phyloP scores from a whole-genome alignment of 1,284 basidiomycete genomes.

The Naganishia albida region DNA sequence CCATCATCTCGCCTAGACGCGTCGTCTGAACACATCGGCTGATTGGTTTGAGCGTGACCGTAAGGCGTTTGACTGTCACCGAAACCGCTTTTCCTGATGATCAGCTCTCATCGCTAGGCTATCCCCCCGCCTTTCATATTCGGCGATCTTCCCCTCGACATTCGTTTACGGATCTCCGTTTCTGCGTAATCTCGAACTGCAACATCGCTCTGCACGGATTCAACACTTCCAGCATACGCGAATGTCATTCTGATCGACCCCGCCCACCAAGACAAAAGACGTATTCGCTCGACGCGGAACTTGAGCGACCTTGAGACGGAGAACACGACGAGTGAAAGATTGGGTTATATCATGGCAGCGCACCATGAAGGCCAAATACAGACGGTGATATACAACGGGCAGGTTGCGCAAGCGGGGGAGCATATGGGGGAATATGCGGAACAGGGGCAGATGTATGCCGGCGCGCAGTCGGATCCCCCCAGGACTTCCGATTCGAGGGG shows the following conservation, averaged over 20 bases:
- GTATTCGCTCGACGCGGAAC: neutral
- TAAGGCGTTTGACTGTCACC: neutral
- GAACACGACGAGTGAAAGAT: neutral
- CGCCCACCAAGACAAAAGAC: neutral
- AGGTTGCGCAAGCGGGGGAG: slow-evolving; percentile 11
- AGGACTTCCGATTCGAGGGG: slow-evolving; percentile 6
- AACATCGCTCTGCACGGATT: neutral
- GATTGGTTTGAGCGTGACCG: neutral
- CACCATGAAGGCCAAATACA: slow-evolving; percentile 19
- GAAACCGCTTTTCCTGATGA: neutral
- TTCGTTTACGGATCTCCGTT: slow-evolving; percentile 1
- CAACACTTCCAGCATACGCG: slow-evolving; percentile 2
- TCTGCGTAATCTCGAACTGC: no score
- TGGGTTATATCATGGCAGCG: slow-evolving; percentile 8
- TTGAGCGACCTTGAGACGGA: no score
- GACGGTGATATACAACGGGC: slow-evolving; percentile 16
- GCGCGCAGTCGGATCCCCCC: neutral
- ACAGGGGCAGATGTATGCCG: slow-evolving; percentile 14
- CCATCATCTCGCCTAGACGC: no score
- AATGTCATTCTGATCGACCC: slow-evolving; percentile 14
- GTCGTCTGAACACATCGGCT: neutral
- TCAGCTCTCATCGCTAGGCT: no score
- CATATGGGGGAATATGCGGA: slow-evolving; percentile 20
- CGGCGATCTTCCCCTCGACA: neutral
- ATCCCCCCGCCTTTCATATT: no score